Conservation (phyloP, 164 flowering plant species). For the Sextonia rubra region DNA sequence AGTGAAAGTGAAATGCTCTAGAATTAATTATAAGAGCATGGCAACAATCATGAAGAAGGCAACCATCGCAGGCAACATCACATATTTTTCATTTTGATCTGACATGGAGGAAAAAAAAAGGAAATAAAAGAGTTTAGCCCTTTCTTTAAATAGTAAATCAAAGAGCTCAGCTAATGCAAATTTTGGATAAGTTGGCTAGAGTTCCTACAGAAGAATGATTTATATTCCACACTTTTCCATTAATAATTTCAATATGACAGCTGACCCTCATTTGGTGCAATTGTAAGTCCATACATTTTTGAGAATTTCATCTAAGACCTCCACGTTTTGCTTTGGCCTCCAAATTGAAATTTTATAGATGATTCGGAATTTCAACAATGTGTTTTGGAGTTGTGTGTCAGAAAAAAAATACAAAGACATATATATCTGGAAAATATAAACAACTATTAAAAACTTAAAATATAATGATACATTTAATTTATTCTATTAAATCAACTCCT, state of each 20-base stretch:
- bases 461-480: too few species aligned
- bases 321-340: too few species aligned
- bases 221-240: background rate
- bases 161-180: background rate
- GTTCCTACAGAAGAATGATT: background rate
- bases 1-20: background rate
- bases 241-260: background rate
- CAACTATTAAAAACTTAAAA: too few species aligned
- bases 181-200: too few species aligned
- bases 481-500: too few species aligned
- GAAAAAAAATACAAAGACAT: too few species aligned
- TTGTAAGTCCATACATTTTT: too few species aligned
- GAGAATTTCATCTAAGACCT: too few species aligned
- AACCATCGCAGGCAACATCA: conserved; percentile 2
- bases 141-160: background rate
- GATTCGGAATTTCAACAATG: too few species aligned
- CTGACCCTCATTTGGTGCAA: background rate
- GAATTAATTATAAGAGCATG: conserved; percentile 16
- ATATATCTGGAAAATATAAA: too few species aligned
- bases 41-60: conserved; percentile 8
- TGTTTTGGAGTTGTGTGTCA: too few species aligned
- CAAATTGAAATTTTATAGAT: too few species aligned
- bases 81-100: conserved; percentile 5
- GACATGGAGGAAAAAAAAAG: background rate
- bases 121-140: background rate